Evolutionary conservation across 495 filamentous ascomycete species (phyloP).

Genomic region (Amphirosellinia nigrospora): DNA sequence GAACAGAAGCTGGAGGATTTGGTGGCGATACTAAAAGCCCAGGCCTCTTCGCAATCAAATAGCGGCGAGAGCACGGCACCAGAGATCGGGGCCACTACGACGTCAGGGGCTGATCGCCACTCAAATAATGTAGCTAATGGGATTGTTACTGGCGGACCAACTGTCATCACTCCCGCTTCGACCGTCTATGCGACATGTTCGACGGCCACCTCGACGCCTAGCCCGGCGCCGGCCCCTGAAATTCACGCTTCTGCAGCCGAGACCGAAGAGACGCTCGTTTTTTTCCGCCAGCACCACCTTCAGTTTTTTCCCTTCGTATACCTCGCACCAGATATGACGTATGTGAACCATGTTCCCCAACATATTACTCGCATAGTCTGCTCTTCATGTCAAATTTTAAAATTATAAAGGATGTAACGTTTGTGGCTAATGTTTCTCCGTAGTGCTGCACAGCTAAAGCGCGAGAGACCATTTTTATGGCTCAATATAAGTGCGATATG

Average conservation of each 20-base stretch:
- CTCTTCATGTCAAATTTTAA: not conserved
- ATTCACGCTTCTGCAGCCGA: slow-evolving; percentile 28
- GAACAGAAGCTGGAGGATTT: slow-evolving; percentile 56
- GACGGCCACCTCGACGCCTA: slow-evolving; percentile 30
- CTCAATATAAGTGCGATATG: slow-evolving; percentile 54
- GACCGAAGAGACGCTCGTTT: slow-evolving; percentile 35
- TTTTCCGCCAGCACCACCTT: slow-evolving; percentile 39
- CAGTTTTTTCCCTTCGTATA: slow-evolving; percentile 44
- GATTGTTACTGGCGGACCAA: not conserved
- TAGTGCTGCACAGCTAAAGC: slow-evolving; percentile 37
- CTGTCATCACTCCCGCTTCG: slow-evolving; percentile 8
- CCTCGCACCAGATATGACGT: slow-evolving; percentile 36
- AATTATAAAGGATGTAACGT: not conserved
- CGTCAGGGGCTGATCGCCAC: not conserved
- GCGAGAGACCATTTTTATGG: slow-evolving; percentile 54
- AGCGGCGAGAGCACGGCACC: not conserved
- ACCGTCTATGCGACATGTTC: slow-evolving; percentile 20
- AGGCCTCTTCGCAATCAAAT: slow-evolving; percentile 24
- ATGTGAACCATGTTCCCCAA: slow-evolving; percentile 21
- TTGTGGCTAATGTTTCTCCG: slow-evolving; percentile 21
- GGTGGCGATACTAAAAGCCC: slow-evolving; percentile 48
- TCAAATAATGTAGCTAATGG: not conserved
- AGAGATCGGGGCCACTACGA: not conserved
- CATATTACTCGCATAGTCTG: not conserved
- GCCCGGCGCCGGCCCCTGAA: slow-evolving; percentile 32